phyloP scores from a whole-genome alignment of 2,329 filamentous ascomycete species.

The Verticillium albo-atrum region DNA sequence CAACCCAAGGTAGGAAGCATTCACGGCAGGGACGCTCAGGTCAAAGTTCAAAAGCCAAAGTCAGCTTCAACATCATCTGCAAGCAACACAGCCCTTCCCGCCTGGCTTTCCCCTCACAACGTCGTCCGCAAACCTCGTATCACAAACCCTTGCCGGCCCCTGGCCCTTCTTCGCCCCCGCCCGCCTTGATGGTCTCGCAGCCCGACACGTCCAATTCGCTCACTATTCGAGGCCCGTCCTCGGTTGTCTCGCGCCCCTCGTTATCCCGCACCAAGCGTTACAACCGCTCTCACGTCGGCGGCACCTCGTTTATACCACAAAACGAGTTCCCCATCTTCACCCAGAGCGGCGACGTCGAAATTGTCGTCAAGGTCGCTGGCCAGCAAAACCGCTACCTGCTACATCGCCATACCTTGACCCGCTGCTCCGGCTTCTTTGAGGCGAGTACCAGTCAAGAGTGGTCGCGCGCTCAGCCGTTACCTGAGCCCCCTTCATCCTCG shows the following conservation, averaged over 20 bases:
- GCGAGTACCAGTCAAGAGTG: constrained; percentile 77
- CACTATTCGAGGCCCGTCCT: constrained; percentile 54
- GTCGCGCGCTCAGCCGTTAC: constrained; percentile 43
- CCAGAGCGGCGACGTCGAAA: constrained; percentile 89
- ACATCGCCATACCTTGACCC: constrained; percentile 79
- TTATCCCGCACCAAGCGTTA: constrained; percentile 63
- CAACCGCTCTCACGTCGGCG: constrained; percentile 76
- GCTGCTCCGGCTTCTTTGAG: constrained; percentile 93
- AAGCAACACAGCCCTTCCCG: no score
- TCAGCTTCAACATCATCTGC: neutral
- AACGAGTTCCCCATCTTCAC: constrained; percentile 94
- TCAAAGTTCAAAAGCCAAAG: neutral
- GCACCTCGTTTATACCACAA: constrained; percentile 62
- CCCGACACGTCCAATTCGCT: constrained; percentile 50
- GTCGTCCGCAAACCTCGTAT: neutral
- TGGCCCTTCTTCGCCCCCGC: constrained; percentile 58
- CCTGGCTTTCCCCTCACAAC: no score
- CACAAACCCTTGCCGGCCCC: constrained; percentile 67
- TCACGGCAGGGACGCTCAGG: neutral
- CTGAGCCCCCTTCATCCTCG: constrained; percentile 21
- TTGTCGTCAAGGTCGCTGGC: constrained; percentile 65
- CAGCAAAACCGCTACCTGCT: constrained; percentile 82
- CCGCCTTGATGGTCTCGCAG: constrained; percentile 57
- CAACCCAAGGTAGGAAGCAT: neutral
- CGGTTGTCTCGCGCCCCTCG: constrained; percentile 60